Evolutionary conservation across 345 rosid genomes (phyloP).

Genomic region (Limnanthes douglasii): DNA sequence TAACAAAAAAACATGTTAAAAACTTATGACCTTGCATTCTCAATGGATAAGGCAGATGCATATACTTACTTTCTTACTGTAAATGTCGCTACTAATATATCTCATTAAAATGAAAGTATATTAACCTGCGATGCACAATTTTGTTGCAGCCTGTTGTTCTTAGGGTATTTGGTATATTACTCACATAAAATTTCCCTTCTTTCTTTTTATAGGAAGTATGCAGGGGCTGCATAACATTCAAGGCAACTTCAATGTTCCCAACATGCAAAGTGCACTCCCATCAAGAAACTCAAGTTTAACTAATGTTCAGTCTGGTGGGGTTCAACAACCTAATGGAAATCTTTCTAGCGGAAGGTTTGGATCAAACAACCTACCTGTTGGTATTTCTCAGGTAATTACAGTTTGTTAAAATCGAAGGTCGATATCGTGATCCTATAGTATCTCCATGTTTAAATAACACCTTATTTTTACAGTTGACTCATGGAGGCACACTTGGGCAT

Average conservation of each 20-base stretch:
- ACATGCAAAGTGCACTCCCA: conserved; percentile 47
- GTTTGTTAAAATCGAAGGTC: too few species aligned
- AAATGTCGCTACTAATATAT: too few species aligned
- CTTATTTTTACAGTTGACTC: conserved; percentile 48
- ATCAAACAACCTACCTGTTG: conserved; percentile 65
- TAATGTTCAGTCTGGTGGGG: conserved; percentile 57
- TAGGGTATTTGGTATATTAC: too few species aligned
- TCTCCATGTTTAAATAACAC: conserved; percentile 7
- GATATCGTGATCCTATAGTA: background rate
- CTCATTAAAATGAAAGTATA: too few species aligned
- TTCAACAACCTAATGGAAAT: conserved; percentile 77
- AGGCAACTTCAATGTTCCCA: conserved; percentile 73
- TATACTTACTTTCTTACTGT: too few species aligned
- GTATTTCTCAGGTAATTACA: conserved; percentile 68
- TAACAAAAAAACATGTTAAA: too few species aligned
- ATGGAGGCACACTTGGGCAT: conserved; percentile 71
- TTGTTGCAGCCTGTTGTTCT: too few species aligned
- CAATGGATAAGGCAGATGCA: too few species aligned
- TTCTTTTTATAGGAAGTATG: conserved; percentile 33
- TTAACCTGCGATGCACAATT: too few species aligned
- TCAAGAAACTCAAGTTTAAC: conserved; percentile 64
- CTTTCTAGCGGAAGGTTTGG: conserved; percentile 74
- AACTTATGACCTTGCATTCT: too few species aligned
- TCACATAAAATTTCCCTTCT: too few species aligned
- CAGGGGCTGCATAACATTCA: conserved; percentile 74